Percentiles rank a stretch among this genome's conserved stretches.
Conservation (phyloP, 2,329 filamentous ascomycete species). For the Diaporthe vexans region DNA sequence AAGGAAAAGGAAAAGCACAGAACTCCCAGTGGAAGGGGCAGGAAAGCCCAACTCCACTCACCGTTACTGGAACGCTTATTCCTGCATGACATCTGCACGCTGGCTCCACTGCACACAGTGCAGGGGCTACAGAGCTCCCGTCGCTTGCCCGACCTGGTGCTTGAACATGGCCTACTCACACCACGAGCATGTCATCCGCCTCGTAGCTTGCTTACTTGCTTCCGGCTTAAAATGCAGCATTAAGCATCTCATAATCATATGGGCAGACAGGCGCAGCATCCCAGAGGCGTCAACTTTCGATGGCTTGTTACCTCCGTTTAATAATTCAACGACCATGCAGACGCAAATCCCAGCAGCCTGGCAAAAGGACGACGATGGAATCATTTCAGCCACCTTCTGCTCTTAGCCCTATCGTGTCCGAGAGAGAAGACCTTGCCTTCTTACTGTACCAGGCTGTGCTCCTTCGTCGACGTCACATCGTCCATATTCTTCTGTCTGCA, state of each 20-base stretch:
- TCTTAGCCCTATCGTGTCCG: slow-evolving; percentile 16
- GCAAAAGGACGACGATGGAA: slow-evolving; percentile 1
- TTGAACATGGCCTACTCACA: slow-evolving; percentile 22
- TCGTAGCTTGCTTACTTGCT: slow-evolving; percentile 9
- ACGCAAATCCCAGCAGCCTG: not conserved
- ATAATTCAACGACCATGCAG: slow-evolving; percentile 1
- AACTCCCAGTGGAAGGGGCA: slow-evolving; percentile 12
- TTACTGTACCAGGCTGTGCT: not conserved
- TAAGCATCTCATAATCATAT: slow-evolving; percentile 18
- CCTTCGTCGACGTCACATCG: slow-evolving; percentile 5
- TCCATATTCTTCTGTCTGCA: not conserved
- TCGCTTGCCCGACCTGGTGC: slow-evolving; percentile 9
- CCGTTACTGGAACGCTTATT: slow-evolving; percentile 34
- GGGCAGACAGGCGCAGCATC: slow-evolving; percentile 32
- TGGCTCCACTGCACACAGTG: slow-evolving; percentile 35
- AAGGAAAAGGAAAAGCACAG: slow-evolving; percentile 23
- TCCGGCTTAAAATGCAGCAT: not conserved
- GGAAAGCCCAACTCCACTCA: slow-evolving; percentile 31
- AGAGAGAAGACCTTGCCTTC: not conserved
- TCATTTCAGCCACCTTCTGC: slow-evolving; percentile 16
- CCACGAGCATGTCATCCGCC: slow-evolving; percentile 21
- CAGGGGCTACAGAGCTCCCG: not conserved
- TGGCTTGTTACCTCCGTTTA: slow-evolving; percentile 28
- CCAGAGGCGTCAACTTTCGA: slow-evolving; percentile 11
- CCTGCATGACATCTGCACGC: slow-evolving; percentile 40